Evolutionary conservation across 2,329 filamentous ascomycete genomes (phyloP).

Genomic region (Sporothrix luriei): DNA sequence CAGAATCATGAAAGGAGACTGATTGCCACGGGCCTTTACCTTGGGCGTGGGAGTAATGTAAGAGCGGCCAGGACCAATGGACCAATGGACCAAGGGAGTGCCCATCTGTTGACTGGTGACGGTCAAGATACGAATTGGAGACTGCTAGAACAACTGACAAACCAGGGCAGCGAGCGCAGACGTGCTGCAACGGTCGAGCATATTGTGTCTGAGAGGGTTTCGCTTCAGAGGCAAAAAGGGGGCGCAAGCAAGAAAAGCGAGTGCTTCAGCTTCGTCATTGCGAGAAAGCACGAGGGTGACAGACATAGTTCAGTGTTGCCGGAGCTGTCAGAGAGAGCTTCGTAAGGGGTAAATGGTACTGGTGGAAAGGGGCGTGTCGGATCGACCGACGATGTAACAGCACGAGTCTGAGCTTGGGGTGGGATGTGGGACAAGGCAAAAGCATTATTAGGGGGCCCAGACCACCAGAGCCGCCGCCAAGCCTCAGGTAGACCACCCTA

Average conservation of each 20-base stretch:
- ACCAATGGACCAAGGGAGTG: conserved; percentile 17
- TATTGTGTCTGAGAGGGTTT: conserved; percentile 17
- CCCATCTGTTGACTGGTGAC: background rate
- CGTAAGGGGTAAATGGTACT: conserved; percentile 20
- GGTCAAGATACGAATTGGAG: conserved; percentile 4
- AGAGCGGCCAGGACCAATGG: conserved; percentile 8
- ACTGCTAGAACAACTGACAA: conserved; percentile 11
- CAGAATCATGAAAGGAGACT: background rate
- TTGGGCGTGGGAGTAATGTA: conserved; percentile 18
- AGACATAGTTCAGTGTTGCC: background rate
- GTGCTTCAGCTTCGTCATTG: conserved; percentile 26
- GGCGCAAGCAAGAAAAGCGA: background rate
- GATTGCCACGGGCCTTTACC: background rate
- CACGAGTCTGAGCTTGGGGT: conserved; percentile 33
- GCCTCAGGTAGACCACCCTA: conserved; percentile 5
- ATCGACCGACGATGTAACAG: conserved; percentile 38
- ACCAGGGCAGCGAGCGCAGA: background rate
- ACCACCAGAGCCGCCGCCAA: conserved; percentile 20
- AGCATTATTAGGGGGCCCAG: conserved; percentile 1
- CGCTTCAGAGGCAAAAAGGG: conserved; percentile 3
- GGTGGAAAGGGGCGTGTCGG: conserved; percentile 32
- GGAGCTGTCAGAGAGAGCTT: conserved; percentile 6
- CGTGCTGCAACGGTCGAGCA: conserved; percentile 17
- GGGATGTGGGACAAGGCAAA: background rate
- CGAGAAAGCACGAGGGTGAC: background rate